Evolutionary conservation across 805 yeast genomes (phyloP).

Genomic region (Candida parachauliodes): DNA sequence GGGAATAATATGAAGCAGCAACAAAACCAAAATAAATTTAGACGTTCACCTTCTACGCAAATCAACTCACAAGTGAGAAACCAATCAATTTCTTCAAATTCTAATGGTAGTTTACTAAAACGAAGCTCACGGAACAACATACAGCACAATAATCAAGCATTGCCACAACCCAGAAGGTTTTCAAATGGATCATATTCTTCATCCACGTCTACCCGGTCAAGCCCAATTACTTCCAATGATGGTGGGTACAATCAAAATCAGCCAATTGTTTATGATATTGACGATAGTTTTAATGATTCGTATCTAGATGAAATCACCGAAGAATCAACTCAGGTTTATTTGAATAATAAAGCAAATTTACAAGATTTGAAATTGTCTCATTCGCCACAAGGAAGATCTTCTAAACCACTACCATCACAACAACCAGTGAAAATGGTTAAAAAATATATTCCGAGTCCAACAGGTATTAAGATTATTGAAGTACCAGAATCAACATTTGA

Average conservation of each 20-base stretch:
- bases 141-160: neutral
- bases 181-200: slow-evolving; percentile 10
- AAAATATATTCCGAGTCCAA: slow-evolving; percentile 70
- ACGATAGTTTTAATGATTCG: slow-evolving; percentile 31
- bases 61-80: slow-evolving; percentile 1
- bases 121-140: slow-evolving; percentile 11
- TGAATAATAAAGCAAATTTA: slow-evolving; percentile 30
- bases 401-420: slow-evolving; percentile 1
- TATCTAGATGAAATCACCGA: slow-evolving; percentile 29
- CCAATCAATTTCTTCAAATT: slow-evolving; percentile 5
- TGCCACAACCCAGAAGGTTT: slow-evolving; percentile 9
- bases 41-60: slow-evolving; percentile 3
- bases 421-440: slow-evolving; percentile 46
- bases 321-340: slow-evolving; percentile 17
- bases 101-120: slow-evolving; percentile 13
- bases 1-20: slow-evolving; percentile 24
- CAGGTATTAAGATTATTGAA: slow-evolving; percentile 66
- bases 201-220: slow-evolving; percentile 5
- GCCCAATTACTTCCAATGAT: slow-evolving; percentile 11
- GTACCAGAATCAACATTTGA: slow-evolving; percentile 51
- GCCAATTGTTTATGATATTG: slow-evolving; percentile 18
- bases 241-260: slow-evolving; percentile 2
- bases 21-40: neutral
- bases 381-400: slow-evolving; percentile 8
- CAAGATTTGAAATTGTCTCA: slow-evolving; percentile 33